Percentiles rank a stretch among this genome's conserved stretches.
These are phyloP conservation scores for Nematocida sp. DNA, from an alignment of 371 early-diverging fungal species.

Conservation along the genomic window DNA sequence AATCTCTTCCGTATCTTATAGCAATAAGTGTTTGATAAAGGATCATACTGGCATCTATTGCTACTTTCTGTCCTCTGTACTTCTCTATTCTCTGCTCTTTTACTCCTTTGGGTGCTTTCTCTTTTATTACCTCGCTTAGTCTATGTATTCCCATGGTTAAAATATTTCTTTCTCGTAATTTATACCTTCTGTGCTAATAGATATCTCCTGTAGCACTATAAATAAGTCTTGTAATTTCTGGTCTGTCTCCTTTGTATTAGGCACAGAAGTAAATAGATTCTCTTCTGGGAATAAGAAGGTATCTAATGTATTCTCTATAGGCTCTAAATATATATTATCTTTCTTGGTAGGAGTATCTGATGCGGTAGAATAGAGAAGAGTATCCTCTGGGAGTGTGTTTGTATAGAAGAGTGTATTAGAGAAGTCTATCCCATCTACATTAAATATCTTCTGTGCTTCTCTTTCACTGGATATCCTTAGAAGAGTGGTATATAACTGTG, in stretches of 20 bases:
- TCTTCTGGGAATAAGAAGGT: neutral
- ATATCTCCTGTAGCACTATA: neutral
- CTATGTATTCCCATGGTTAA: conserved; percentile 75
- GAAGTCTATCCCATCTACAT: too few species aligned
- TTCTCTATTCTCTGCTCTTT: conserved; percentile 74
- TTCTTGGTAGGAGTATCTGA: too few species aligned
- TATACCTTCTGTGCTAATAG: neutral
- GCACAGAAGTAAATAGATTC: too few species aligned
- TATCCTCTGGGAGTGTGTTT: too few species aligned
- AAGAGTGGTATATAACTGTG: neutral
- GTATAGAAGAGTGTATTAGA: too few species aligned
- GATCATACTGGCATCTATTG: conserved; percentile 92
- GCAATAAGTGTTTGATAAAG: conserved; percentile 99
- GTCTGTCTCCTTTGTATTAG: neutral
- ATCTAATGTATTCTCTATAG: too few species aligned
- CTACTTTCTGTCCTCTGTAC: conserved; percentile 88
- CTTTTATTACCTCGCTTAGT: conserved; percentile 81
- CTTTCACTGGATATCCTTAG: neutral
- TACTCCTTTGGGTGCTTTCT: conserved; percentile 77
- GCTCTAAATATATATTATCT: too few species aligned
- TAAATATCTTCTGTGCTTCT: too few species aligned
- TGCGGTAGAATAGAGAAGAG: too few species aligned
- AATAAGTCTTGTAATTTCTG: too few species aligned
- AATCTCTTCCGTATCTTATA: conserved; percentile 68
- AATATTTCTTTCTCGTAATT: conserved; percentile 12